A percentile compares a stretch with the other conserved stretches of the same genome.
Evolutionary conservation across 257 asterid species (phyloP).

Genomic region (Forsythia viridissima): DNA sequence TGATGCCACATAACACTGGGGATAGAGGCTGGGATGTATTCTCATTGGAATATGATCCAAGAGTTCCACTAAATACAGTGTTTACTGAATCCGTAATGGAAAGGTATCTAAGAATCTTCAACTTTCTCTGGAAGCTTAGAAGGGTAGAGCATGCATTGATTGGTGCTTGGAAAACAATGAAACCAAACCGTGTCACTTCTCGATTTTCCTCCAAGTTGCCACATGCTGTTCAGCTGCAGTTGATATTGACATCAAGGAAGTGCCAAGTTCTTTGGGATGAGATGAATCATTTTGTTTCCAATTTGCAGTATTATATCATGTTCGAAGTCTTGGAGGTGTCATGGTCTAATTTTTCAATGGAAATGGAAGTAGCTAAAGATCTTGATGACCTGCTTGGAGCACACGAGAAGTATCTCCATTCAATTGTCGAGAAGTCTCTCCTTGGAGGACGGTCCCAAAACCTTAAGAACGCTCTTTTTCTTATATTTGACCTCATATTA

Average conservation of each 20-base stretch:
- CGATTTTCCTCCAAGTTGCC: conserved; percentile 73
- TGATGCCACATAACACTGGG: conserved; percentile 95
- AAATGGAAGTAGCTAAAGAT: conserved; percentile 90
- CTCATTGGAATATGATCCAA: conserved; percentile 91
- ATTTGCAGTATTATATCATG: conserved; percentile 97
- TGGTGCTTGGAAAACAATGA: conserved; percentile 95
- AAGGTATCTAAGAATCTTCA: conserved; percentile 78
- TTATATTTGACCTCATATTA: conserved; percentile 81
- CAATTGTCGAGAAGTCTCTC: conserved; percentile 93
- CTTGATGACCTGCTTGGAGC: conserved; percentile 91
- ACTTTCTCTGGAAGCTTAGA: conserved; percentile 95
- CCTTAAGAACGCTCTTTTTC: conserved; percentile 72
- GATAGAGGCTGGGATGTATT: conserved; percentile 99
- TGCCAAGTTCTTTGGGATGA: conserved; percentile 99
- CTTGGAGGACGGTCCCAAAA: conserved; percentile 82
- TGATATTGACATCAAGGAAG: conserved; percentile 82
- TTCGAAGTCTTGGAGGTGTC: conserved; percentile 97
- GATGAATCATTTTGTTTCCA: conserved; percentile 96
- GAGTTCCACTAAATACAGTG: conserved; percentile 86
- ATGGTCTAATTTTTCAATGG: conserved; percentile 86
- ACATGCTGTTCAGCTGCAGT: conserved; percentile 67
- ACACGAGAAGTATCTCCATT: conserved; percentile 81
- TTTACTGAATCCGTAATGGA: conserved; percentile 95
- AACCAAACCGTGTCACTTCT: conserved; percentile 88
- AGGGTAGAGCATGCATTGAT: conserved; percentile 94